Evolutionary conservation across 2,329 filamentous ascomycete species (phyloP), one percentile per base, ranked within the genome.

Genomic region (Aspergillus sp.): DNA sequence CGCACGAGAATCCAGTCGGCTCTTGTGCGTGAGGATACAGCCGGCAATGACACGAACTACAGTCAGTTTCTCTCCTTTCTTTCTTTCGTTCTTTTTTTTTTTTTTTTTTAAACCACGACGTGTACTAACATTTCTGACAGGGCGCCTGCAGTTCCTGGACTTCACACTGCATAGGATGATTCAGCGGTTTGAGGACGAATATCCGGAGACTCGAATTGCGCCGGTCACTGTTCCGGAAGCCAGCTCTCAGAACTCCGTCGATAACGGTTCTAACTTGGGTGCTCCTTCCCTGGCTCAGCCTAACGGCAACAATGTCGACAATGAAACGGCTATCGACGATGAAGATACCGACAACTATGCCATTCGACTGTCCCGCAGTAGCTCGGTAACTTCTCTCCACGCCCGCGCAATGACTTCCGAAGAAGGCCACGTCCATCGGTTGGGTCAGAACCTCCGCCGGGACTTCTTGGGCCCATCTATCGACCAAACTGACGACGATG

Each of bases 111-210:
- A 12, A 43, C 29, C 4, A 26, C 46, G 40, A 30, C 45, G 41
- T 10, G 54, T 54, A 47, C 62, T 69, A 53, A 69, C 47, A 19
- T 40, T 30, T 29, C 9, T 30, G 81, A 19, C 19, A 19, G 19
- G 19, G 33, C 85, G 86, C 42, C 78, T 97, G 19, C 74, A 85
- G 39, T 95, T 95, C 77, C 79, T 98, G 29, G 89, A 96, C 59
- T 76, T 85, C 50, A 97, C 93, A 0, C 76, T 98, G 7, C 79
- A 89, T 59, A 84, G 85, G 55, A 96, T 97, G 71, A 97, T 97
- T 60, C 83, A 88, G 63, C 85, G 93, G 29, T 98, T 97, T 63
- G 93, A 97, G 65, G 86, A 94, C 63, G 91, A 97, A 66, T 97
- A 89, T 59, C 93, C 93, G 0, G 91, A 97, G 62, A 94, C 87